These are phyloP conservation scores for Taxillus chinensis DNA, from an alignment of 164 flowering plant genomes.

Conservation along the genomic window DNA sequence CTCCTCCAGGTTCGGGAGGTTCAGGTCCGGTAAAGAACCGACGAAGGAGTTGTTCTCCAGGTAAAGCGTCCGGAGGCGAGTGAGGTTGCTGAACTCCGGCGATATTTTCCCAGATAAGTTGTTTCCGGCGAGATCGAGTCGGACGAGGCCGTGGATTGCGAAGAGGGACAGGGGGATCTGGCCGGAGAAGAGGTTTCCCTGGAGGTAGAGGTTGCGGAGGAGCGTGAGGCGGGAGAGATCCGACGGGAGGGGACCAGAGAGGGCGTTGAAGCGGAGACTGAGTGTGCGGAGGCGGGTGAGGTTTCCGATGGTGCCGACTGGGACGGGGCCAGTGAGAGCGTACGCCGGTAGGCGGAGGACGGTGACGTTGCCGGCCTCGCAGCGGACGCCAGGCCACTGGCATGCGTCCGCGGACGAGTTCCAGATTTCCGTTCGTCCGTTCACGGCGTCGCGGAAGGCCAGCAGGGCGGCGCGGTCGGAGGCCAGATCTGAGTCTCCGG, in stretches of 20 bases:
- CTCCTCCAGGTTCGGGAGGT: conserved; percentile 20
- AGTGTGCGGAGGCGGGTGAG: conserved; percentile 33
- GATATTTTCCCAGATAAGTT: conserved; percentile 41
- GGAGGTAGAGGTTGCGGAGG: conserved; percentile 40
- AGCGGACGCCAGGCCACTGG: conserved; percentile 41
- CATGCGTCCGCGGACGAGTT: conserved; percentile 16
- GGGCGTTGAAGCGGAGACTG: conserved; percentile 41
- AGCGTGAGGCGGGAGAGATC: conserved; percentile 19
- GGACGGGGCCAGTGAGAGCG: conserved; percentile 38
- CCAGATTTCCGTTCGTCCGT: no score
- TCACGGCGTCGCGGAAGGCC: no score
- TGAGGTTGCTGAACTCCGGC: conserved; percentile 23
- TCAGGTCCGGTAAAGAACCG: conserved; percentile 35
- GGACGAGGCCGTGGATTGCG: conserved; percentile 19
- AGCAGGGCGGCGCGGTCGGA: no score
- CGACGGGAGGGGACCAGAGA: conserved; percentile 36
- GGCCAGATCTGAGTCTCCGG: no score
- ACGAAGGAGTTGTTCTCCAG: conserved; percentile 20
- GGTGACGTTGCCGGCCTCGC: conserved; percentile 23
- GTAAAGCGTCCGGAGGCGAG: conserved; percentile 30
- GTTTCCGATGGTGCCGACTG: conserved; percentile 27
- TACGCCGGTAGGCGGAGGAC: conserved; percentile 37
- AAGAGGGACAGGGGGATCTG: conserved; percentile 27
- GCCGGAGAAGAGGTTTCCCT: conserved; percentile 42
- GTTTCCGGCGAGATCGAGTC: conserved; percentile 40